Evolutionary conservation across 306 rosid genomes (phyloP).

Genomic region (Rubus parviflorus): DNA sequence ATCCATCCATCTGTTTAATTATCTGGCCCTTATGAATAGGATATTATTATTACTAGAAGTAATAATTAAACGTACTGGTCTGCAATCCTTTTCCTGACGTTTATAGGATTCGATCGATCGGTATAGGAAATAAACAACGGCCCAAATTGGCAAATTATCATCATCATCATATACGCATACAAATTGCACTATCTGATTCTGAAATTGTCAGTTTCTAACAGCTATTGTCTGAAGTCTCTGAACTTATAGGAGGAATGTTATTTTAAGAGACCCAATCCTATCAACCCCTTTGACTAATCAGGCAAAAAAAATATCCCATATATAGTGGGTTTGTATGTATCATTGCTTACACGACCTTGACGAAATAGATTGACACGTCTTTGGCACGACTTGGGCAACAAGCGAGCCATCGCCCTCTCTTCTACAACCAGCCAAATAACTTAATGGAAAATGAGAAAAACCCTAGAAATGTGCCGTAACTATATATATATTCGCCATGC

Average conservation of each 20-base stretch:
- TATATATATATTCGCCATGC: neutral
- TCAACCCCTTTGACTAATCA: neutral
- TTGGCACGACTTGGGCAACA: neutral
- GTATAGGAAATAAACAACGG: neutral
- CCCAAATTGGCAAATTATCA: neutral
- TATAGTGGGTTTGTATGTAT: neutral
- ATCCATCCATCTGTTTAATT: neutral
- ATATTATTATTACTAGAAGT: neutral
- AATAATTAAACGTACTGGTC: neutral
- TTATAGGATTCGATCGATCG: neutral
- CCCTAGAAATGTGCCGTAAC: neutral
- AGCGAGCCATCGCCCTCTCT: neutral
- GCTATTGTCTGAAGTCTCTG: neutral
- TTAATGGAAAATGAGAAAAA: neutral
- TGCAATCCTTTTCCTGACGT: neutral
- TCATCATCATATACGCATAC: neutral
- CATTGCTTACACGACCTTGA: slow-evolving; percentile 14
- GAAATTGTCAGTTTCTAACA: slow-evolving; percentile 9
- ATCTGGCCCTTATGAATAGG: neutral
- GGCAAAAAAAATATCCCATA: no score
- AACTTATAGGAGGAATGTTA: neutral
- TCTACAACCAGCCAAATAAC: neutral
- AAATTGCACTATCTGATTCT: neutral
- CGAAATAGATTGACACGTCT: neutral
- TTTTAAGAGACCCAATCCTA: neutral